A percentile compares a stretch with the other conserved stretches of the same genome.
Conservation (phyloP, 23 red algal genomes). For the Gracilariopsis chorda region DNA sequence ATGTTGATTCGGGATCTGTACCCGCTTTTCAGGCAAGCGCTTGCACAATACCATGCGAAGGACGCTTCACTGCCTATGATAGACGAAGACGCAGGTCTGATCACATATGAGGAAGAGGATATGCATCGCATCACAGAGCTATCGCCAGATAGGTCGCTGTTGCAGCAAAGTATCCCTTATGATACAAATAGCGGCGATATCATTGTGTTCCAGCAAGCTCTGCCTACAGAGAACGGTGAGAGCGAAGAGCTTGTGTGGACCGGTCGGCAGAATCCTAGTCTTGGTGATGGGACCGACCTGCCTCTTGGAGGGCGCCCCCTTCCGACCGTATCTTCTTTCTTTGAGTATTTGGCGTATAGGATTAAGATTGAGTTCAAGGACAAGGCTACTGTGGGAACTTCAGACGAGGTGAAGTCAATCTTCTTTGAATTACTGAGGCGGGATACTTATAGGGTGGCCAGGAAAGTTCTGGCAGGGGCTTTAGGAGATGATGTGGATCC, state of each 20-base stretch:
- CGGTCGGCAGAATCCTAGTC: slow-evolving; percentile 29
- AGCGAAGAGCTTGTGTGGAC: slow-evolving; percentile 10
- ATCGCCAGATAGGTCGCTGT: slow-evolving; percentile 2
- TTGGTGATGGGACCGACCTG: slow-evolving; percentile 44
- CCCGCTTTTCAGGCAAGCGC: slow-evolving; percentile 2
- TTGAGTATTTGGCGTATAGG: slow-evolving; percentile 54
- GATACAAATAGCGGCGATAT: slow-evolving; percentile 53
- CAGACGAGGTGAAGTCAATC: slow-evolving; percentile 34
- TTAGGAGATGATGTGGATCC: slow-evolving; percentile 61
- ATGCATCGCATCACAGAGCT: not conserved
- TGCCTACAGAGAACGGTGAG: slow-evolving; percentile 1
- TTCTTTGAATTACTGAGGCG: slow-evolving; percentile 70
- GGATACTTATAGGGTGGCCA: slow-evolving; percentile 48
- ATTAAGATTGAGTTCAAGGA: slow-evolving; percentile 75
- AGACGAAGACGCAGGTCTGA: slow-evolving; percentile 12
- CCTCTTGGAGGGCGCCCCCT: slow-evolving; percentile 61
- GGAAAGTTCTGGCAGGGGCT: slow-evolving; percentile 43
- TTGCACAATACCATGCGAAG: not conserved
- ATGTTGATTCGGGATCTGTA: slow-evolving; percentile 30
- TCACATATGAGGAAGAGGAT: slow-evolving; percentile 50
- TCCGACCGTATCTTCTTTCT: slow-evolving; percentile 14
- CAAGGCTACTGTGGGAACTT: slow-evolving; percentile 25
- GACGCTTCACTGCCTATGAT: slow-evolving; percentile 38
- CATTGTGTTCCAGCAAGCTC: slow-evolving; percentile 37
- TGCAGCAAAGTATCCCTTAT: slow-evolving; percentile 37